Percentiles rank a stretch among this genome's conserved stretches.
These are phyloP conservation scores for Bromus sterilis DNA, from an alignment of 176 grass and related monocot genomes.

Conservation along the genomic window DNA sequence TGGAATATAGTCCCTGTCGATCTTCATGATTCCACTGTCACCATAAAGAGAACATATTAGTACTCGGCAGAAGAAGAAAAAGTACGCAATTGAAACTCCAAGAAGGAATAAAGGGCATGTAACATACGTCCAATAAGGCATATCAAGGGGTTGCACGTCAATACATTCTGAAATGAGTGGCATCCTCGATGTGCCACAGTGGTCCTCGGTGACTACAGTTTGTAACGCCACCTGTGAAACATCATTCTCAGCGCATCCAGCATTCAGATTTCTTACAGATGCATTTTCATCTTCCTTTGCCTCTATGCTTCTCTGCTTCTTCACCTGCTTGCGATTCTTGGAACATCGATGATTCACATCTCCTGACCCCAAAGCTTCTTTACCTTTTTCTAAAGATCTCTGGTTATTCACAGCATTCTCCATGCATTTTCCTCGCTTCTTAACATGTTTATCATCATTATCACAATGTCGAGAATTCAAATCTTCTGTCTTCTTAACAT, in stretches of 20 bases:
- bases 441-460: not conserved
- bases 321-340: not conserved
- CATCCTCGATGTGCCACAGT: not conserved
- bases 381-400: not conserved
- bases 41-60: slow-evolving; percentile 20
- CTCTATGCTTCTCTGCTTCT: not conserved
- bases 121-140: slow-evolving; percentile 41
- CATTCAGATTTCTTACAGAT: not conserved
- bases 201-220: not conserved
- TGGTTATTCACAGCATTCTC: not conserved
- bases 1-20: slow-evolving; percentile 34
- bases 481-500: not conserved
- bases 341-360: not conserved
- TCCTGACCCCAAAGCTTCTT: not conserved
- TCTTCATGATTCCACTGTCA: slow-evolving; percentile 64
- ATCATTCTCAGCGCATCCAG: not conserved
- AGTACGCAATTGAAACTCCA: not conserved
- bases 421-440: not conserved
- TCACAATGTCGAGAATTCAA: not conserved
- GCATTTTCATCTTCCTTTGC: slow-evolving; percentile 7
- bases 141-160: slow-evolving; percentile 8
- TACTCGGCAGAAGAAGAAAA: not conserved
- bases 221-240: not conserved
- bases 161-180: slow-evolving; percentile 11
- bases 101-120: not conserved